A percentile compares a stretch with the other conserved stretches of the same genome.
These are phyloP conservation scores for Leishmania lainsoni DNA, from an alignment of 208 protist species.

Conservation along the genomic window DNA sequence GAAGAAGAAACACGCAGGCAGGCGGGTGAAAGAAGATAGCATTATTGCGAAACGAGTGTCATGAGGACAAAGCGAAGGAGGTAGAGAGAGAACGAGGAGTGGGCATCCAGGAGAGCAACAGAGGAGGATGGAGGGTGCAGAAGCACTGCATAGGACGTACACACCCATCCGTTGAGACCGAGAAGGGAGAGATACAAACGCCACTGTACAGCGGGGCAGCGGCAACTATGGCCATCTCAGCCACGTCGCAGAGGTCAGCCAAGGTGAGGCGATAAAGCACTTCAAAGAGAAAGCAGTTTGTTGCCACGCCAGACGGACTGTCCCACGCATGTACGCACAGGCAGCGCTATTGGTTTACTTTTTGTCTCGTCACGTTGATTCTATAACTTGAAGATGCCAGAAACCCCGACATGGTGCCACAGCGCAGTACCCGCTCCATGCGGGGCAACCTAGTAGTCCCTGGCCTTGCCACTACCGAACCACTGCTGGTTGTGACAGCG, in stretches of 20 bases:
- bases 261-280: neutral
- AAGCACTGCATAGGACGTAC: neutral
- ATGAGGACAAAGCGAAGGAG: neutral
- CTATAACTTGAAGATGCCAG: neutral
- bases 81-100: neutral
- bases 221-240: neutral
- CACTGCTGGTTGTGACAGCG: neutral
- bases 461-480: neutral
- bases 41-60: neutral
- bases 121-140: neutral
- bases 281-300: neutral
- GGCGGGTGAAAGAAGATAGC: neutral
- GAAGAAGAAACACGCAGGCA: neutral
- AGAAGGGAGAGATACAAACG: neutral
- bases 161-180: constrained; percentile 7
- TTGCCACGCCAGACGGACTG: neutral
- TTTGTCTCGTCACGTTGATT: neutral
- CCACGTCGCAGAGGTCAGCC: neutral
- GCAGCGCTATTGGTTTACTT: neutral
- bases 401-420: neutral
- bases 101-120: neutral
- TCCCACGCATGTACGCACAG: neutral
- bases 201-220: neutral
- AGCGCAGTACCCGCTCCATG: neutral
- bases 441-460: neutral